Evolutionary conservation across 179 eudicot genomes (phyloP).

Genomic region (Vitellaria paradoxa): DNA sequence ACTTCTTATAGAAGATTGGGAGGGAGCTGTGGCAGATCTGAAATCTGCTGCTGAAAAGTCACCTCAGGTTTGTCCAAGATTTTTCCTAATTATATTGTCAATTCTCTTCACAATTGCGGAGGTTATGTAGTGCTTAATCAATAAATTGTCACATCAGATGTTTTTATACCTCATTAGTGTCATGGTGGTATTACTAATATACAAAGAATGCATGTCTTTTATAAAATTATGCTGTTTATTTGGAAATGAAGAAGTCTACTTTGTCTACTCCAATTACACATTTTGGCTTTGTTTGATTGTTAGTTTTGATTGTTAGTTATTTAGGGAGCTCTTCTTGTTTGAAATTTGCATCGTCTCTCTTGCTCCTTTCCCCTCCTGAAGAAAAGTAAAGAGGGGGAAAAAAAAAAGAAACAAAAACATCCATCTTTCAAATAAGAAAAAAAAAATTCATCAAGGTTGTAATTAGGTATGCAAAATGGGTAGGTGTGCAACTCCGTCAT

Average conservation of each 20-base stretch:
- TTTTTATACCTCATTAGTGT: not conserved
- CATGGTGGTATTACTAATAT: not conserved
- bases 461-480: no score
- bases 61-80: conserved; percentile 63
- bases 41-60: conserved; percentile 89
- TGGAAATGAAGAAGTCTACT: not conserved
- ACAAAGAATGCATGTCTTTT: not conserved
- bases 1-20: conserved; percentile 85
- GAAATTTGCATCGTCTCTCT: not conserved
- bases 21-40: conserved; percentile 92
- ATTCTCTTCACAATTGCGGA: not conserved
- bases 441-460: no score
- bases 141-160: conserved; percentile 1
- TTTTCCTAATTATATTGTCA: not conserved
- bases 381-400: not conserved
- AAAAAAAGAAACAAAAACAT: not conserved
- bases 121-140: not conserved
- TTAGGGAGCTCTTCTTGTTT: not conserved
- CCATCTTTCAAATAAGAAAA: no score
- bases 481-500: no score
- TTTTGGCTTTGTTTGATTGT: no score
- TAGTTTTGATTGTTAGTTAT: no score
- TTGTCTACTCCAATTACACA: not conserved
- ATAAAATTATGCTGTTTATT: not conserved
- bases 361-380: no score